Evolutionary conservation across 164 flowering plant species (phyloP), one percentile per base, ranked within the genome.

Genomic region (Warburgia ugandensis): DNA sequence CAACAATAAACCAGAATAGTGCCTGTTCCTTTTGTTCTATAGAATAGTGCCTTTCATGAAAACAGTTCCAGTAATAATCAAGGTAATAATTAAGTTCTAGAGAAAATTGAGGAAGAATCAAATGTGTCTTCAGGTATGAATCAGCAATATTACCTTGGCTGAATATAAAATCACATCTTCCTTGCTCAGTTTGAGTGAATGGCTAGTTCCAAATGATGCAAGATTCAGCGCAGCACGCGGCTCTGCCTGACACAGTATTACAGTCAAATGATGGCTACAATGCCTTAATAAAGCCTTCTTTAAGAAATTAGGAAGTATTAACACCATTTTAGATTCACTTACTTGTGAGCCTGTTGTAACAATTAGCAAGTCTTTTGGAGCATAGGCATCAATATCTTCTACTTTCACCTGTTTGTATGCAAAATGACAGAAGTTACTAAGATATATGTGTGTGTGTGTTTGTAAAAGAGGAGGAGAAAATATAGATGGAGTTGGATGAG

Each of bases 311-410:
- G 32, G 20, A 35, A 20, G 5, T 28, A 3, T 27, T 40, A 19
- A 23, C 22, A 5, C 12, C 32, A 40, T 26, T 31, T 29, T 29
- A 32, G 54, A 59, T 45, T 48, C 50, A 60, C 89, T 77, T 78
- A 92, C 99, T 77, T 92, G 99, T 49, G 99, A 92, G 55, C 99
- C 99, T 38, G 99, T 92, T 35, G 99, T 92, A 33, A 92, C 97
- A 72, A 92, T 88, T 22, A 92, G 70, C 70, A 92, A 72, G 71
- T 92, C 95, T 58, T 86, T 84, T 39, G 97, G 97, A 45, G 94
- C 86, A 82, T 86, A 92, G 38, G 77, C 76, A 70, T 86, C 95
- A 60, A 88, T 88, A 62, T 92, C 99, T 72, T 92, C 99, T 58
- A 71, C 84, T 78, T 92, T 92, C 63, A 92, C 84, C 99, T 92